A percentile compares a stretch with the other conserved stretches of the same genome.
Conservation (phyloP, 2,329 filamentous ascomycete species). For the Decorospora gaudefroyi region DNA sequence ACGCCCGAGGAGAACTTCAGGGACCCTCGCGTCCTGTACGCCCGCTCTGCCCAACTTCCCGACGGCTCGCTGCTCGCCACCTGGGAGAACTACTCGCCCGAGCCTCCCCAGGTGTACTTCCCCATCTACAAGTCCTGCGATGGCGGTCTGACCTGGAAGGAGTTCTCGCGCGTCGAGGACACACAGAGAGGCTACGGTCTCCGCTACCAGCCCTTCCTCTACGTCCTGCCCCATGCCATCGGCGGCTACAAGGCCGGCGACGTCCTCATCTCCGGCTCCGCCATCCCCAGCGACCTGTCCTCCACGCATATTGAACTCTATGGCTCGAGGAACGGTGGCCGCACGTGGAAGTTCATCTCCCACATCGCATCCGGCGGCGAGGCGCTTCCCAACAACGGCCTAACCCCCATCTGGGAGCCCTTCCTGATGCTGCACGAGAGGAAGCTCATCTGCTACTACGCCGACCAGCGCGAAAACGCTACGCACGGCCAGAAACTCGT, state of each 20-base stretch:
- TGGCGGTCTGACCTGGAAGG: slow-evolving; percentile 61
- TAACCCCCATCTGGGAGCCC: slow-evolving; percentile 74
- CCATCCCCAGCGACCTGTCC: slow-evolving; percentile 63
- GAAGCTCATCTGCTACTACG: slow-evolving; percentile 69
- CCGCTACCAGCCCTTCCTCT: slow-evolving; percentile 71
- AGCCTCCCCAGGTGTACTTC: slow-evolving; percentile 52
- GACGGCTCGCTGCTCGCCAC: slow-evolving; percentile 56
- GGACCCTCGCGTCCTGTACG: slow-evolving; percentile 57
- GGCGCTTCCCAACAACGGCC: slow-evolving; percentile 65
- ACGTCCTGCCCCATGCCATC: slow-evolving; percentile 63
- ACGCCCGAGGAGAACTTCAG: slow-evolving; percentile 52
- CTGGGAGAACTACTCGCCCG: slow-evolving; percentile 60
- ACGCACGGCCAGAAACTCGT: slow-evolving; percentile 69
- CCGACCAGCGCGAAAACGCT: slow-evolving; percentile 67
- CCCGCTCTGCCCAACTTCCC: slow-evolving; percentile 54
- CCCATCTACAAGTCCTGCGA: slow-evolving; percentile 56
- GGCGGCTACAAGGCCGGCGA: slow-evolving; percentile 66
- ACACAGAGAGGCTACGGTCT: slow-evolving; percentile 69
- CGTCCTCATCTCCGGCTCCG: slow-evolving; percentile 64
- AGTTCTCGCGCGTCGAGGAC: slow-evolving; percentile 66
- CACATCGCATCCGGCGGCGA: slow-evolving; percentile 67
- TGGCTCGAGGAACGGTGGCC: slow-evolving; percentile 63
- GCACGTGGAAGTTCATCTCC: slow-evolving; percentile 69
- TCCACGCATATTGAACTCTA: slow-evolving; percentile 72
- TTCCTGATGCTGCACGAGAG: slow-evolving; percentile 65